A percentile compares a stretch with the other conserved stretches of the same genome.
These are phyloP conservation scores for Ogataea methylovora DNA, from an alignment of 805 yeast genomes.

Conservation along the genomic window DNA sequence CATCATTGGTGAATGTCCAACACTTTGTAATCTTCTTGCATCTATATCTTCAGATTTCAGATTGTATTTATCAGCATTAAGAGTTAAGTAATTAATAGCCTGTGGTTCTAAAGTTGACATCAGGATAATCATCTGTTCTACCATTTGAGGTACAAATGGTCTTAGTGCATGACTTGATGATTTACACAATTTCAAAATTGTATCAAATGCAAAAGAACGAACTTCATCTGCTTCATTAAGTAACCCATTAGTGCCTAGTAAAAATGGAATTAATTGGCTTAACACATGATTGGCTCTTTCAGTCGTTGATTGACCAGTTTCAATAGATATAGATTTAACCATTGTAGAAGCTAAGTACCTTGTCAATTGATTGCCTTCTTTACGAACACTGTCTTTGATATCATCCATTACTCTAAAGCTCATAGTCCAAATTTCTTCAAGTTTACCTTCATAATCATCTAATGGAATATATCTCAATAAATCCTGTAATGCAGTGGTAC, in stretches of 20 bases:
- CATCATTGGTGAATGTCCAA: slow-evolving; percentile 84
- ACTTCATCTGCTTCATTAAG: slow-evolving; percentile 85
- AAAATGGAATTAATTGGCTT: slow-evolving; percentile 61
- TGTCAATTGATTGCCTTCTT: slow-evolving; percentile 67
- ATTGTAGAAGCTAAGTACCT: slow-evolving; percentile 57
- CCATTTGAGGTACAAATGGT: slow-evolving; percentile 61
- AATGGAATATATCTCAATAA: slow-evolving; percentile 55
- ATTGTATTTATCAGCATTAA: slow-evolving; percentile 86
- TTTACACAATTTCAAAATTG: slow-evolving; percentile 63
- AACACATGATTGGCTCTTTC: slow-evolving; percentile 41
- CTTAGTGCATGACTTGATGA: slow-evolving; percentile 52
- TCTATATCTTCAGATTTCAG: slow-evolving; percentile 67
- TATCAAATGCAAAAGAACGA: slow-evolving; percentile 63
- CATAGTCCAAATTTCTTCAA: slow-evolving; percentile 78
- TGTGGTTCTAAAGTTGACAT: slow-evolving; percentile 92
- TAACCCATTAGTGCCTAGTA: slow-evolving; percentile 72
- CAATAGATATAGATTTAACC: slow-evolving; percentile 48
- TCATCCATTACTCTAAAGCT: slow-evolving; percentile 89
- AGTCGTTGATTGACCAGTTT: slow-evolving; percentile 16
- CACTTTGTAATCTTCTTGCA: slow-evolving; percentile 61
- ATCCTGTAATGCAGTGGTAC: slow-evolving; percentile 64
- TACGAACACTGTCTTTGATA: slow-evolving; percentile 86
- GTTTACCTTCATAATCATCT: slow-evolving; percentile 38
- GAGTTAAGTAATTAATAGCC: slow-evolving; percentile 71
- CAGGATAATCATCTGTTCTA: slow-evolving; percentile 60